phyloP scores from a whole-genome alignment of 2,329 filamentous ascomycete species.

The Talaromyces rugulosus region DNA sequence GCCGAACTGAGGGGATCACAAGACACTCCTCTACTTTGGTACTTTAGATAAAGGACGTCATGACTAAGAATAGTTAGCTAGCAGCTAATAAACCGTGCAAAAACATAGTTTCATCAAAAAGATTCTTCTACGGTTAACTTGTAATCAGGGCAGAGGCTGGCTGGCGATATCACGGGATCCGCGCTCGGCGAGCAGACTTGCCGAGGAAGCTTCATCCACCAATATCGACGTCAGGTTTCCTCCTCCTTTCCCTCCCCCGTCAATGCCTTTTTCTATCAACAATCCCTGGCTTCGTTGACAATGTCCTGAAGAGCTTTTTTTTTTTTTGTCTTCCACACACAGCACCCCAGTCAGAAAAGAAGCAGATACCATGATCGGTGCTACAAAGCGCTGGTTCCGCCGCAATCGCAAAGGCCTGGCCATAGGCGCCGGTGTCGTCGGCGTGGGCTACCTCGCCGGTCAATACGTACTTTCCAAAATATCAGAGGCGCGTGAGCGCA shows the following conservation, averaged over 20 bases:
- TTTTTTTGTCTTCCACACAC: background rate
- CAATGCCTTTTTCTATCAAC: background rate
- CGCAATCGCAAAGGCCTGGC: slow-evolving; percentile 88
- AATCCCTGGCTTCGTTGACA: background rate
- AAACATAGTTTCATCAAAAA: background rate
- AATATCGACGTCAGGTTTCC: background rate
- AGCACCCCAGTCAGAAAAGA: background rate
- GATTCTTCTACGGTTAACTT: background rate
- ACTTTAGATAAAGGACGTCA: background rate
- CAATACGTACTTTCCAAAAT: slow-evolving; percentile 92
- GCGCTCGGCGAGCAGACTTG: slow-evolving; percentile 4
- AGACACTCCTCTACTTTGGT: background rate
- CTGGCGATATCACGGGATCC: background rate
- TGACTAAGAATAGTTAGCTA: background rate
- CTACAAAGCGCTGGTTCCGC: slow-evolving; percentile 84
- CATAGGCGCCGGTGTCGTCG: slow-evolving; percentile 80
- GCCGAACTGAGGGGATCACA: background rate
- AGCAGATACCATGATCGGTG: slow-evolving; percentile 54
- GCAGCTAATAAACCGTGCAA: background rate
- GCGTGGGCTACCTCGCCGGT: slow-evolving; percentile 84
- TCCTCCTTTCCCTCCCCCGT: background rate
- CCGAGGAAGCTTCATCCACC: slow-evolving; percentile 7
- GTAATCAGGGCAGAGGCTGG: background rate
- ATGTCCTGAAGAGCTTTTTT: slow-evolving; percentile 11
- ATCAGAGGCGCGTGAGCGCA: slow-evolving; percentile 87